Evolutionary conservation across 768 basidiomycete genomes (phyloP).

Genomic region (Pleurotus eryngii): DNA sequence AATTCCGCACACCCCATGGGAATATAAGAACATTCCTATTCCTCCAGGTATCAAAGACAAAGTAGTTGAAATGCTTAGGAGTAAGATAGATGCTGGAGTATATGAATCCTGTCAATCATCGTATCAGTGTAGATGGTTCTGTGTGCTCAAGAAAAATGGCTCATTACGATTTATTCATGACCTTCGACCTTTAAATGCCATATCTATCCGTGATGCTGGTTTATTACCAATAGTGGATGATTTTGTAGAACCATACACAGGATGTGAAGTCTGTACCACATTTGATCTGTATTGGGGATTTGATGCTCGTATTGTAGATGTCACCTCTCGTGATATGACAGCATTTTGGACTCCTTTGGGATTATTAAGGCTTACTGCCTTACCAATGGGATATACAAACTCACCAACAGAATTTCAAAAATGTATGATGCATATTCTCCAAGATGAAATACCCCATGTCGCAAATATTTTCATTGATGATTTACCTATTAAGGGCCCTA

Average conservation of each 20-base stretch:
- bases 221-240: conserved; percentile 20
- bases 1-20: conserved; percentile 33
- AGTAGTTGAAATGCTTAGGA: conserved; percentile 25
- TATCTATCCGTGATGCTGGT: conserved; percentile 34
- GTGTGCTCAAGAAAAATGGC: conserved; percentile 31
- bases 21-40: conserved; percentile 30
- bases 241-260: no score
- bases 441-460: conserved; percentile 25
- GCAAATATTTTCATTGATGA: conserved; percentile 3
- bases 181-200: conserved; percentile 32
- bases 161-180: conserved; percentile 33
- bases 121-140: conserved; percentile 38
- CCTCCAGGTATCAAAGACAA: conserved; percentile 6
- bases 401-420: conserved; percentile 27
- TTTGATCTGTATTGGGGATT: no score
- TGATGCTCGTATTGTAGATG: conserved; percentile 8
- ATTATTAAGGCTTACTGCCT: conserved; percentile 22
- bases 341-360: conserved; percentile 37
- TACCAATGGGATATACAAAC: conserved; percentile 41
- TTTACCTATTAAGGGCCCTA: no score
- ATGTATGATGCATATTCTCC: conserved; percentile 26
- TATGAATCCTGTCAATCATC: conserved; percentile 16
- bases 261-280: no score
- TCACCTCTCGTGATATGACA: conserved; percentile 25
- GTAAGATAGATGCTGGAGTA: conserved; percentile 30